A percentile compares a stretch with the other conserved stretches of the same genome.
phyloP scores from a whole-genome alignment of 345 rosid genomes.

The Carallia pectinifolia region DNA sequence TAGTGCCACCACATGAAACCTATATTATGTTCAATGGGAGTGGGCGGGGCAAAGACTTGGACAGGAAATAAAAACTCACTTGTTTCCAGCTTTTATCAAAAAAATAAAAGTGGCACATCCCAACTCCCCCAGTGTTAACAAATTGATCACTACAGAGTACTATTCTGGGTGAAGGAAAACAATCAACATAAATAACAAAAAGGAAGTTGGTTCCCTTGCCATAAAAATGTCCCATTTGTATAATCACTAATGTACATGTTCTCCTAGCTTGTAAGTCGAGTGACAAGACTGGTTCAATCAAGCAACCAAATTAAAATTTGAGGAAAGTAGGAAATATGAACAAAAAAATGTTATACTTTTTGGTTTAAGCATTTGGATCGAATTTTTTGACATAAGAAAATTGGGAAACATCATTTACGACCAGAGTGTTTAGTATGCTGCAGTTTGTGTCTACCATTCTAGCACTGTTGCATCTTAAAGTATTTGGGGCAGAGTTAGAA shows the following conservation, averaged over 20 bases:
- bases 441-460: too few relatives aligned
- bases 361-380: not conserved
- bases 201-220: not conserved
- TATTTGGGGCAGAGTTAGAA: too few relatives aligned
- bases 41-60: too few relatives aligned
- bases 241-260: too few relatives aligned
- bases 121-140: constrained; percentile 84
- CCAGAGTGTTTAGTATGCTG: not conserved
- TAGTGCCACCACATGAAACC: constrained; percentile 8
- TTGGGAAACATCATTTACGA: not conserved
- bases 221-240: not conserved
- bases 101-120: constrained; percentile 91
- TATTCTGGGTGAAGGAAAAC: constrained; percentile 63
- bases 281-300: too few relatives aligned
- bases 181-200: constrained; percentile 13
- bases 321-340: too few relatives aligned
- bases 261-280: too few relatives aligned
- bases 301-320: too few relatives aligned
- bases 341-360: not conserved
- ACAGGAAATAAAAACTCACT: constrained; percentile 39
- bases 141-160: constrained; percentile 71
- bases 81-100: constrained; percentile 87
- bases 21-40: not conserved
- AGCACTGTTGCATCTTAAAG: too few relatives aligned
- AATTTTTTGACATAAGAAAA: not conserved